Base-by-base conservation (phyloP, 805 yeast species). In the Maudiozyma pseudohumilis region DNA sequence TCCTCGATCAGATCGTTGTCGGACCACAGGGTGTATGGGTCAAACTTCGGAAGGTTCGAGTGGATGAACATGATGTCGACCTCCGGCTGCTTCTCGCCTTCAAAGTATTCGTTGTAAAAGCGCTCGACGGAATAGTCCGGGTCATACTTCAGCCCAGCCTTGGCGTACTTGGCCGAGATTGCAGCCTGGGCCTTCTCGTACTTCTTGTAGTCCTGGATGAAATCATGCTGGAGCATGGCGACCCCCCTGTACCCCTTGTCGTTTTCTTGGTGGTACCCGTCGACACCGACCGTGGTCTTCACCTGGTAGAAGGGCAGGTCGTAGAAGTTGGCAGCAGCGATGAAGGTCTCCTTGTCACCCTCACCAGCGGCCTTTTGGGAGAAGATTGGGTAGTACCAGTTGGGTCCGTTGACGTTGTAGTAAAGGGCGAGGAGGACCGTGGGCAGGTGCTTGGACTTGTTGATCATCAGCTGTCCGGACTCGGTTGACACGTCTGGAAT, bases 331-430 rank as follows among this genome's bases (percentile, higher is more conserved):
- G 83, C 78, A 1, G 84, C 84, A 2, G 79, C 70, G 13, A 74
- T 71, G 49, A 80, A 79, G 0, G 88, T 79, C 46, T 81, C 88
- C 50, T 80, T 80, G 53, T 81, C 89, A 39, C 88, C 88, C 55
- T 80, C 81, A 16, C 88, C 89, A 2, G 85, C 83, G 29, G 75
- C 70, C 9, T 85, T 85, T 56, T 81, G 92, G 0, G 84, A 75
- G 45, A 81, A 60, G 35, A 81, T 57, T 20, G 81, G 84, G 51
- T 80, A 81, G 54, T 75, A 81, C 55, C 67, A 75, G 18, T 70
- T 59, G 12, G 85, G 86, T 0, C 92, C 92, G 56, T 63, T 63
- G 8, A 77, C 61, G 51, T 80, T 80, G 55, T 81, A 81, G 55
- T 79, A 81, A 29, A 77, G 64, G 7, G 81, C 66, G 29, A 80